Conservation (phyloP, 1,139 yeast genomes). For the Candida neerlandica region DNA sequence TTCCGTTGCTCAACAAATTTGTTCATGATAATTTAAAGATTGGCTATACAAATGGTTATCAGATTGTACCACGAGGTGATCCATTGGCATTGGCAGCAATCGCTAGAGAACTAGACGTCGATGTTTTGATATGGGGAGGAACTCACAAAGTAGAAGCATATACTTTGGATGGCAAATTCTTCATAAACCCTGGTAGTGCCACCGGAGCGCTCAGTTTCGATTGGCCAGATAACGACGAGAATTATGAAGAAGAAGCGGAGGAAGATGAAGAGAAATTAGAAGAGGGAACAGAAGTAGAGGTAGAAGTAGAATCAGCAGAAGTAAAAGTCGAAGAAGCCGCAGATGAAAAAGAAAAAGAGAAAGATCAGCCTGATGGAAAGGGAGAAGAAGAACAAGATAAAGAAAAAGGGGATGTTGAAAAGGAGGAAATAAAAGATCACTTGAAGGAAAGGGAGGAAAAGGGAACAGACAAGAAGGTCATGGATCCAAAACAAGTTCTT, state of each 20-base stretch:
- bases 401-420: slow-evolving; percentile 9
- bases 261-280: slow-evolving; percentile 25
- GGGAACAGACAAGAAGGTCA: slow-evolving; percentile 7
- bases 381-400: slow-evolving; percentile 13
- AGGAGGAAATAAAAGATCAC: slow-evolving; percentile 12
- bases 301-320: slow-evolving; percentile 20
- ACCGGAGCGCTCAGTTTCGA: slow-evolving; percentile 80
- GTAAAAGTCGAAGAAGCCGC: slow-evolving; percentile 24
- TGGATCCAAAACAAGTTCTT: slow-evolving; percentile 15
- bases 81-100: slow-evolving; percentile 79
- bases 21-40: slow-evolving; percentile 71
- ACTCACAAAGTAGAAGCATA: slow-evolving; percentile 92
- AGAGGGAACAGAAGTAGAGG: slow-evolving; percentile 22
- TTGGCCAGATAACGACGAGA: slow-evolving; percentile 44
- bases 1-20: slow-evolving; percentile 70
- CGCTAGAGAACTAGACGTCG: slow-evolving; percentile 92
- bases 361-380: no score
- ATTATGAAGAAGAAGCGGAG: slow-evolving; percentile 47
- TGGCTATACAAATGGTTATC: slow-evolving; percentile 85
- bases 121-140: slow-evolving; percentile 94
- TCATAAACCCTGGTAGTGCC: slow-evolving; percentile 93
- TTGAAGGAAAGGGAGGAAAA: slow-evolving; percentile 9
- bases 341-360: slow-evolving; percentile 16
- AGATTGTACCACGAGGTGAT: slow-evolving; percentile 82
- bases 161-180: slow-evolving; percentile 88